Evolutionary conservation across 2,329 filamentous ascomycete species (phyloP).

Genomic region (Fusarium austroafricanum): DNA sequence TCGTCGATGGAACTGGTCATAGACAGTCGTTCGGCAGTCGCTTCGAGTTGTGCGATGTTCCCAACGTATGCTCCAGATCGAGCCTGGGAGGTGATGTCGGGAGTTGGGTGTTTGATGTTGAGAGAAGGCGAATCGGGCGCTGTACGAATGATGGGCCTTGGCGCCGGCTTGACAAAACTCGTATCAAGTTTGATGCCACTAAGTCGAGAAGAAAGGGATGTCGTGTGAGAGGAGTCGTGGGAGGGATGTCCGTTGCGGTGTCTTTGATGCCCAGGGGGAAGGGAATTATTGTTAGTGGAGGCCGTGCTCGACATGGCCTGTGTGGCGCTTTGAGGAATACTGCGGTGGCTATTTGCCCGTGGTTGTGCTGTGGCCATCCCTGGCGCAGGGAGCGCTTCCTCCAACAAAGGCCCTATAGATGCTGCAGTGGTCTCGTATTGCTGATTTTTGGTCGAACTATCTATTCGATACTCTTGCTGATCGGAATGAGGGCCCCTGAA

Average conservation of each 20-base stretch:
- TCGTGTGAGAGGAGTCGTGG: constrained; percentile 28
- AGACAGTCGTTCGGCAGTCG: constrained; percentile 79
- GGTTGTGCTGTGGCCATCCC: constrained; percentile 35
- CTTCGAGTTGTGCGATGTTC: constrained; percentile 80
- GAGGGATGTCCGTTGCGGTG: constrained; percentile 36
- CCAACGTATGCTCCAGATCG: constrained; percentile 71
- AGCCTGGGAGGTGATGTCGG: constrained; percentile 65
- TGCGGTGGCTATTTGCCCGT: constrained; percentile 37
- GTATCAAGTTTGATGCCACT: constrained; percentile 60
- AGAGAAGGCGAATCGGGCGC: constrained; percentile 58
- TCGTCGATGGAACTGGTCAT: constrained; percentile 80
- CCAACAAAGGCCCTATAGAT: constrained; percentile 30
- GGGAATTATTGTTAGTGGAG: constrained; percentile 33
- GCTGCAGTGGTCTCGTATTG: constrained; percentile 44
- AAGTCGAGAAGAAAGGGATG: constrained; percentile 47
- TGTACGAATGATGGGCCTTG: constrained; percentile 61
- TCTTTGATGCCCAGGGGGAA: constrained; percentile 43
- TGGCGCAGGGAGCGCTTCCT: constrained; percentile 27
- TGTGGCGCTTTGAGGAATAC: constrained; percentile 36
- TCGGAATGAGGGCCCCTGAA: constrained; percentile 41
- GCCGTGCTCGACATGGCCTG: constrained; percentile 35
- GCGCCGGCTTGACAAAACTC: constrained; percentile 53
- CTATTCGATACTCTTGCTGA: constrained; percentile 26
- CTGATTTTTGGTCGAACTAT: constrained; percentile 16
- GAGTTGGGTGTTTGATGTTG: constrained; percentile 67